Percentiles rank a stretch among this genome's conserved stretches.
Evolutionary conservation across 768 basidiomycete species (phyloP).

Genomic region (Lentinula raphanica): DNA sequence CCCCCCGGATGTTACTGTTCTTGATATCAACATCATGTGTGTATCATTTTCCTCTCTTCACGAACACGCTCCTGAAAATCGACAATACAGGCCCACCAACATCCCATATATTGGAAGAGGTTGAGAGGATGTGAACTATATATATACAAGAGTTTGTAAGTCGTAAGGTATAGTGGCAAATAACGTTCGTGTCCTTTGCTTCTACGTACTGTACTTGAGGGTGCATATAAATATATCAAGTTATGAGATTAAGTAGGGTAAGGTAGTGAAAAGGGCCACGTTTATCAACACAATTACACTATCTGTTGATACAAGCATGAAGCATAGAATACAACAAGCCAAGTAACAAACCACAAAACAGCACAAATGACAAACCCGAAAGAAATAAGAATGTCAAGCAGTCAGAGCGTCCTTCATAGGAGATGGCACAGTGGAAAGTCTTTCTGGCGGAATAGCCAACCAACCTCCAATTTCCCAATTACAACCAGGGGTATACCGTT

Average conservation of each 20-base stretch:
- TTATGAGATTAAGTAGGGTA: too few relatives aligned
- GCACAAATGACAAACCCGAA: too few relatives aligned
- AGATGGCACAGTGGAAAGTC: neutral
- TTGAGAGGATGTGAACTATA: neutral
- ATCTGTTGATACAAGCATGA: too few relatives aligned
- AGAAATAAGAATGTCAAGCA: neutral
- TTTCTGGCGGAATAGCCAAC: constrained; percentile 24
- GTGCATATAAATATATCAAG: too few relatives aligned
- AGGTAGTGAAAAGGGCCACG: too few relatives aligned
- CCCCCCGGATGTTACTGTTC: constrained; percentile 63
- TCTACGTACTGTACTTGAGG: too few relatives aligned
- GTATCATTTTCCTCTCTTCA: constrained; percentile 19
- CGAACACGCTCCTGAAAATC: neutral
- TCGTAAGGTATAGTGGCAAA: neutral
- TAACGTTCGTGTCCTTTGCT: too few relatives aligned
- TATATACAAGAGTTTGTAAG: neutral
- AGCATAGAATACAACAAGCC: too few relatives aligned
- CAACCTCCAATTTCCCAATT: constrained; percentile 66
- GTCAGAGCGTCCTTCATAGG: neutral
- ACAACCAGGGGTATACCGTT: constrained; percentile 47
- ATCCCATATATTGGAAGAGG: constrained; percentile 8
- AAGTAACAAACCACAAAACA: too few relatives aligned
- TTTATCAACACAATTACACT: too few relatives aligned
- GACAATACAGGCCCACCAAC: neutral
- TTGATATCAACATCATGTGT: constrained; percentile 72